Evolutionary conservation across 176 grass and related monocot genomes (phyloP).

Genomic region (Phragmites australis): DNA sequence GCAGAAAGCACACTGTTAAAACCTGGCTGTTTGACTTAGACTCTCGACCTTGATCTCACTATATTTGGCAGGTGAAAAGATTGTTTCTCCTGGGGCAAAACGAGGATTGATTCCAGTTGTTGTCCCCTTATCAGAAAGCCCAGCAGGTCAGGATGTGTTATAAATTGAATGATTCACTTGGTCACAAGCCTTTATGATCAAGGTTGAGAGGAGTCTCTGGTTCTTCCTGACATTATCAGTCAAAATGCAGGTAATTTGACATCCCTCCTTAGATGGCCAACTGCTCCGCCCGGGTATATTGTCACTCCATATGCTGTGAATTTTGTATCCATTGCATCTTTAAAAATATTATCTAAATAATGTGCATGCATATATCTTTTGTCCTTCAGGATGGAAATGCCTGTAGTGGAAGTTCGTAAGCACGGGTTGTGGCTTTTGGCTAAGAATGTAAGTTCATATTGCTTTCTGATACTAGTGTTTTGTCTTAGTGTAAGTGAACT

Average conservation of each 20-base stretch:
- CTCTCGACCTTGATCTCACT: not conserved
- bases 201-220: not conserved
- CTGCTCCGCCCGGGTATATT: constrained; percentile 86
- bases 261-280: constrained; percentile 96
- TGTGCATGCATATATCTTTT: constrained; percentile 12
- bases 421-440: constrained; percentile 93
- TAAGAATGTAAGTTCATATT: constrained; percentile 71
- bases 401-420: constrained; percentile 79
- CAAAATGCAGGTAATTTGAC: constrained; percentile 77
- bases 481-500: not conserved
- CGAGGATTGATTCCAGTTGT: constrained; percentile 74
- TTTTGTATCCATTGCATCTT: constrained; percentile 1
- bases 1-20: not conserved
- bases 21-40: not conserved
- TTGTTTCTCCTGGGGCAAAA: constrained; percentile 89
- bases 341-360: constrained; percentile 24
- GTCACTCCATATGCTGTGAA: not conserved
- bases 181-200: not conserved
- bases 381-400: constrained; percentile 92
- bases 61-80: constrained; percentile 56
- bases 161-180: not conserved
- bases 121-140: constrained; percentile 79
- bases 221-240: constrained; percentile 32
- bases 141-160: constrained; percentile 57
- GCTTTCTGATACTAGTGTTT: not conserved